Evolutionary conservation across 2,329 filamentous ascomycete species (phyloP).

Genomic region (Colletotrichum graminicola): DNA sequence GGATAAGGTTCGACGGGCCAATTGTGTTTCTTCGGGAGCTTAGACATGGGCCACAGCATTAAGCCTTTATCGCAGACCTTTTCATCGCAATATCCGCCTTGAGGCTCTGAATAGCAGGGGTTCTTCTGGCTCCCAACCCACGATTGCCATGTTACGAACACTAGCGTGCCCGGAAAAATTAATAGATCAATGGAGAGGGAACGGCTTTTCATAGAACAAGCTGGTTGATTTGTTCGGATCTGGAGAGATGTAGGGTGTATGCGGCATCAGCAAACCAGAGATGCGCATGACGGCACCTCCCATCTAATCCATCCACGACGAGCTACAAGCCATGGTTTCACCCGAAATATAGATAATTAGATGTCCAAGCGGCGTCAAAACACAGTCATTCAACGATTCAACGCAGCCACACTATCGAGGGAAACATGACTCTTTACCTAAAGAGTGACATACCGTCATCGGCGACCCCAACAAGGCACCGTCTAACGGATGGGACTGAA

Average conservation of each 20-base stretch:
- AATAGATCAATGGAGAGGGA: not conserved
- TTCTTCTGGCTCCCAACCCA: not conserved
- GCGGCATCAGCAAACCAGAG: not conserved
- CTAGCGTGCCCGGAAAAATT: no score
- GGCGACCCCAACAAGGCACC: not conserved
- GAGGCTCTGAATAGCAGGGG: not conserved
- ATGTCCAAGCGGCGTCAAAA: conserved; percentile 2
- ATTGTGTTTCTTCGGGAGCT: not conserved
- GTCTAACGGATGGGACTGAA: not conserved
- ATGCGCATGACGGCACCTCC: not conserved
- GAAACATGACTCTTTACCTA: not conserved
- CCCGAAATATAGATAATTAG: not conserved
- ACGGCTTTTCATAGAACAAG: not conserved
- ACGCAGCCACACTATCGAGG: not conserved
- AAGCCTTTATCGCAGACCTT: not conserved
- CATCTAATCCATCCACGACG: not conserved
- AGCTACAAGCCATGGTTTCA: not conserved
- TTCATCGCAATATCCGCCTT: not conserved
- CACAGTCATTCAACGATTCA: not conserved
- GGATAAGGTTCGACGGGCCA: not conserved
- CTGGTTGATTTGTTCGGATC: not conserved
- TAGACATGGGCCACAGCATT: no score
- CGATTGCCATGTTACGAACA: no score
- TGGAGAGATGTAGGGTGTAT: not conserved
- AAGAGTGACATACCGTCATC: not conserved